Percentiles rank a stretch among this genome's conserved stretches.
Evolutionary conservation across 768 basidiomycete genomes (phyloP).

Genomic region (Lentinula raphanica): DNA sequence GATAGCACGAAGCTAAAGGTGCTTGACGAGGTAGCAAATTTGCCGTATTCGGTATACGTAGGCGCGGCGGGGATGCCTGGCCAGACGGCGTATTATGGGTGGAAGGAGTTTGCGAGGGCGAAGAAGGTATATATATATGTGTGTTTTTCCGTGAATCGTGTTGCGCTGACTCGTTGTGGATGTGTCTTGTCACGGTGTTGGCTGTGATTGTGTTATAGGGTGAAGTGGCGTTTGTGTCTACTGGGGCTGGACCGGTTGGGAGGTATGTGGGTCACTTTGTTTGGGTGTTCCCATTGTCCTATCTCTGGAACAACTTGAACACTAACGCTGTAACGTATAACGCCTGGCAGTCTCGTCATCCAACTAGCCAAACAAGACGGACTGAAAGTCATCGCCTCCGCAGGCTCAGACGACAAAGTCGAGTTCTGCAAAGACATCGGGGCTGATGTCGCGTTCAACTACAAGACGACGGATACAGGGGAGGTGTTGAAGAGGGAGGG

Average conservation of each 20-base stretch:
- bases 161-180: too few species aligned
- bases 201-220: too few species aligned
- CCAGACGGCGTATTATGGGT: conserved; percentile 9
- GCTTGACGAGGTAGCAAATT: conserved; percentile 22
- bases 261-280: too few species aligned
- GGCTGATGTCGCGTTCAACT: conserved; percentile 69
- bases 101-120: conserved; percentile 8
- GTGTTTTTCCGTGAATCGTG: too few species aligned
- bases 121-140: conserved; percentile 15
- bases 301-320: neutral
- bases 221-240: conserved; percentile 44
- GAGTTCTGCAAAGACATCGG: conserved; percentile 53
- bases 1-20: conserved; percentile 8
- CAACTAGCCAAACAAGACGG: conserved; percentile 48
- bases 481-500: conserved; percentile 55
- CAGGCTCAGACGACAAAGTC: conserved; percentile 71
- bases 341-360: conserved; percentile 34
- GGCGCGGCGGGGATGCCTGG: conserved; percentile 29
- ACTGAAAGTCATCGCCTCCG: conserved; percentile 64
- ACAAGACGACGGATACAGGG: conserved; percentile 52
- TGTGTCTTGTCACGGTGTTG: too few species aligned
- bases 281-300: too few species aligned
- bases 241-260: conserved; percentile 45
- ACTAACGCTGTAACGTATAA: too few species aligned
- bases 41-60: conserved; percentile 33